These are phyloP conservation scores for Collybia nuda DNA, from an alignment of 768 basidiomycete species.

Conservation along the genomic window DNA sequence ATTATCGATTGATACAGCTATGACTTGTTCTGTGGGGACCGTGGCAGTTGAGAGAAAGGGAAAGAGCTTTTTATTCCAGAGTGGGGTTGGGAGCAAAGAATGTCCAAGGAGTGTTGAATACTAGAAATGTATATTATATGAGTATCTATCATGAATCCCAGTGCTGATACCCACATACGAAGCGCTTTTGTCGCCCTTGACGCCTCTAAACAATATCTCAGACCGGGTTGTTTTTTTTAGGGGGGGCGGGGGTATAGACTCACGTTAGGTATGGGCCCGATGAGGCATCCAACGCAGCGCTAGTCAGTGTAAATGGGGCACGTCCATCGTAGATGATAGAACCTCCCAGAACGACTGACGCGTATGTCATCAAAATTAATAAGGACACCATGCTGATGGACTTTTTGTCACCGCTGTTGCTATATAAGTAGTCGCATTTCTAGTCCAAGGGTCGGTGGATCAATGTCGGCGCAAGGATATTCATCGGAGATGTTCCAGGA, in stretches of 20 bases:
- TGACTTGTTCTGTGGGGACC: constrained; percentile 43
- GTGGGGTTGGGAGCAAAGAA: constrained; percentile 40
- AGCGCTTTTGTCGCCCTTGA: constrained; percentile 53
- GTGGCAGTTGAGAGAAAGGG: constrained; percentile 17
- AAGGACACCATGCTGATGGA: neutral
- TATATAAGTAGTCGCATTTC: too few relatives aligned
- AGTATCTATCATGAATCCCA: neutral
- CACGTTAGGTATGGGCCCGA: constrained; percentile 57
- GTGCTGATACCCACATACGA: constrained; percentile 39
- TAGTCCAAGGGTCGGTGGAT: too few relatives aligned
- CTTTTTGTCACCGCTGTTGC: neutral
- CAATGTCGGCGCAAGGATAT: too few relatives aligned
- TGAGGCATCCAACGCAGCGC: constrained; percentile 43
- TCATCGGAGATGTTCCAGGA: too few relatives aligned
- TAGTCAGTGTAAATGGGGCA: constrained; percentile 41
- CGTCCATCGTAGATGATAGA: constrained; percentile 54
- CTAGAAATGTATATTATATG: constrained; percentile 28
- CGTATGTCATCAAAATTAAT: neutral
- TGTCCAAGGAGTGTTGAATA: constrained; percentile 43
- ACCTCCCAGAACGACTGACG: constrained; percentile 3
- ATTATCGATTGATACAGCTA: constrained; percentile 57
- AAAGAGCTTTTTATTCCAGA: constrained; percentile 38
- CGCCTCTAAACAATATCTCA: constrained; percentile 35
- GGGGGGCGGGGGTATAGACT: constrained; percentile 20
- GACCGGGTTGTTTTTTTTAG: neutral